A percentile compares a stretch with the other conserved stretches of the same genome.
Evolutionary conservation across 352 stramenopile genomes (phyloP).

Genomic region (Thraustochytrium sp.): DNA sequence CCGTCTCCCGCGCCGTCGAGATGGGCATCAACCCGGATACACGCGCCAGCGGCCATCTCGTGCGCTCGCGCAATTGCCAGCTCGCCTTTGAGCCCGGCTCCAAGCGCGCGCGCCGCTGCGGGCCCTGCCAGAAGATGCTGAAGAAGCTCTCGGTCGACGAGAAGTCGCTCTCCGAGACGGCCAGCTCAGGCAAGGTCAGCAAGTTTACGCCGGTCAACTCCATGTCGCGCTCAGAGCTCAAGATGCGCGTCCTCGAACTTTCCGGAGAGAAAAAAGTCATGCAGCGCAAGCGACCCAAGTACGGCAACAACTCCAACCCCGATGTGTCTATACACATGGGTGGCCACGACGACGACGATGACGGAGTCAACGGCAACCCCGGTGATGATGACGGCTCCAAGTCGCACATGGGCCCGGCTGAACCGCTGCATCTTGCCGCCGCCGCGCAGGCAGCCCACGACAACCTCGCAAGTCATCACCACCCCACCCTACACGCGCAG

Average conservation of each 20-base stretch:
- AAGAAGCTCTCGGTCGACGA: conserved; percentile 27
- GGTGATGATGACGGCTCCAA: background rate
- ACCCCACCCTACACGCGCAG: background rate
- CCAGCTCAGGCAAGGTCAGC: background rate
- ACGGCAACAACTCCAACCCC: background rate
- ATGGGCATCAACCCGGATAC: background rate
- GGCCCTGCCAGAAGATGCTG: background rate
- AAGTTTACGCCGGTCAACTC: conserved; percentile 18
- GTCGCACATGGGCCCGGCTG: no score
- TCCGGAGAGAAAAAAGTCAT: conserved; percentile 7
- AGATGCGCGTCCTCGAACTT: background rate
- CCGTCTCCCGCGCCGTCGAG: background rate
- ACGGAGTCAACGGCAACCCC: background rate
- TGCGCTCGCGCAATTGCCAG: background rate
- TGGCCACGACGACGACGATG: background rate
- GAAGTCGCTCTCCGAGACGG: background rate
- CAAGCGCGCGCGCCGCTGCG: background rate
- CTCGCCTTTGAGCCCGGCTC: conserved; percentile 4
- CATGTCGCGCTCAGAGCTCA: background rate
- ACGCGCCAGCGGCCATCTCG: background rate
- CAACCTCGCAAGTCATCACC: no score
- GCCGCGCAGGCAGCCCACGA: background rate
- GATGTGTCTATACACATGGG: background rate
- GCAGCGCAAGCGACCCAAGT: conserved; percentile 3
- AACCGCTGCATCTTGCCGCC: background rate